Conservation (phyloP, 108 stramenopile genomes). For the Skeletonema potamos region DNA sequence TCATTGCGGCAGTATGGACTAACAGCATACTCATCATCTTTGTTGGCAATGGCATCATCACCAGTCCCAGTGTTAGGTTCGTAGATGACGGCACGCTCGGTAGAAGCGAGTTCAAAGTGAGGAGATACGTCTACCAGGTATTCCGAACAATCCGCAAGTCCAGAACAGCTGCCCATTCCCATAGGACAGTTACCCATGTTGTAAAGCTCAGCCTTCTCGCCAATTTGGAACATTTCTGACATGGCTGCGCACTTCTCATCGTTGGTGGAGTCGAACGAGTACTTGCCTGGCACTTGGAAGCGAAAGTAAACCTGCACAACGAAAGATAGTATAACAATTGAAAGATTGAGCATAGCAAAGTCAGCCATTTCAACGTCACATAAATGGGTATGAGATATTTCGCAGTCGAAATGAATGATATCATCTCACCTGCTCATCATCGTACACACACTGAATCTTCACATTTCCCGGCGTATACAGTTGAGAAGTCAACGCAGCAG, state of each 20-base stretch:
- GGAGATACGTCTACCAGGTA: conserved; percentile 41
- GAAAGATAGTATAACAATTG: no score
- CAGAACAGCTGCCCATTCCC: conserved; percentile 3
- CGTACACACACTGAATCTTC: conserved; percentile 32
- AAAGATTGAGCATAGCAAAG: no score
- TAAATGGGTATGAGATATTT: no score
- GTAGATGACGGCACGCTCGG: conserved; percentile 22
- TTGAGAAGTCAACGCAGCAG: neutral
- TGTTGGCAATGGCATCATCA: conserved; percentile 32
- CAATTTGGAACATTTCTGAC: conserved; percentile 46
- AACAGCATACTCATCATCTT: conserved; percentile 42
- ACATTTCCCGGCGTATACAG: conserved; percentile 18
- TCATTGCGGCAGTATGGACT: conserved; percentile 37
- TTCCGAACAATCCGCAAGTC: conserved; percentile 9
- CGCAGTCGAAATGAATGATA: no score
- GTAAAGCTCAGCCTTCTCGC: conserved; percentile 14
- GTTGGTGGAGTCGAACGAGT: conserved; percentile 19
- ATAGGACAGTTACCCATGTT: conserved; percentile 48
- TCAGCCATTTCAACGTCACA: no score
- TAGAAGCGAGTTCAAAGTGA: conserved; percentile 34
- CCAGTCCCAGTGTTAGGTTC: conserved; percentile 23
- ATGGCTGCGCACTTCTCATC: conserved; percentile 34
- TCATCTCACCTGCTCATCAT: no score
- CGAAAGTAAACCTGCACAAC: conserved; percentile 36
- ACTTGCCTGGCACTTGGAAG: conserved; percentile 29